These are phyloP conservation scores for Hylodesmum podocarpum DNA, from an alignment of 306 rosid genomes.

Conservation along the genomic window DNA sequence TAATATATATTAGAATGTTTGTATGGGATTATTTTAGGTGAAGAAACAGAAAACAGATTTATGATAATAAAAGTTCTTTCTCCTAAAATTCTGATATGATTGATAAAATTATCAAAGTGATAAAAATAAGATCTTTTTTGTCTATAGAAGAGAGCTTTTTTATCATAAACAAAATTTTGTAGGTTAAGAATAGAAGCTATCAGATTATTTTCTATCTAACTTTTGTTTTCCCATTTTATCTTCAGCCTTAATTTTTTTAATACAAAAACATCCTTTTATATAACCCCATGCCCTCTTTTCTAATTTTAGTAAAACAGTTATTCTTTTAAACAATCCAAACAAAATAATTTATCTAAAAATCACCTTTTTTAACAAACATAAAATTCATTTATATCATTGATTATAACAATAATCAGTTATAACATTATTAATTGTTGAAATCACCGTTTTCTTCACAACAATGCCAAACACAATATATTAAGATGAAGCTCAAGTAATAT, in stretches of 20 bases:
- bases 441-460: background rate
- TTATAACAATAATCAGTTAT: background rate
- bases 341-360: background rate
- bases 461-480: background rate
- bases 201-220: background rate
- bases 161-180: background rate
- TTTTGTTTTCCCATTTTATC: background rate
- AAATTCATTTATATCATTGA: background rate
- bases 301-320: background rate
- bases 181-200: background rate
- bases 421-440: background rate
- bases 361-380: background rate
- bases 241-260: background rate
- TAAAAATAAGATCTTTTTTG: background rate
- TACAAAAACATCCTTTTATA: background rate
- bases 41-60: background rate
- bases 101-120: background rate
- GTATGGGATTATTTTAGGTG: background rate
- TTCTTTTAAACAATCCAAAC: background rate
- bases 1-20: background rate
- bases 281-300: background rate
- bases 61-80: background rate
- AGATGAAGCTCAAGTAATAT: slow-evolving; percentile 1
- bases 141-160: background rate
- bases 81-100: background rate